These are phyloP conservation scores for Zalaria obscura DNA, from an alignment of 2,329 filamentous ascomycete genomes.

Conservation along the genomic window DNA sequence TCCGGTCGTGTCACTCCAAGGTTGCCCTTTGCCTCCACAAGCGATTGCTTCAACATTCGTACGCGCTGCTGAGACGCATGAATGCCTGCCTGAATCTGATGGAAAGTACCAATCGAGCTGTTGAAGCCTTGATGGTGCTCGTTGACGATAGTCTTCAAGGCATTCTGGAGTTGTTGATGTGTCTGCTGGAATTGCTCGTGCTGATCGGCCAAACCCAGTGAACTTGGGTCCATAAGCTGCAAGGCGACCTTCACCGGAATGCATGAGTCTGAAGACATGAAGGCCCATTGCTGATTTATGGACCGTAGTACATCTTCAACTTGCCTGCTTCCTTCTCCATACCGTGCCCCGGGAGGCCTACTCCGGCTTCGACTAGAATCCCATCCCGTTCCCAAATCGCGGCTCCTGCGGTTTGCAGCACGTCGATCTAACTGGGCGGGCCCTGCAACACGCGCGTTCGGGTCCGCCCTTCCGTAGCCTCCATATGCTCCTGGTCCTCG, in stretches of 20 bases:
- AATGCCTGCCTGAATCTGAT: conserved; percentile 94
- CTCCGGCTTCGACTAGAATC: conserved; percentile 18
- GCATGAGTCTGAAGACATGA: conserved; percentile 79
- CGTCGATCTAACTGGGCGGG: conserved; percentile 27
- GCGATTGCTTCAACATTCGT: conserved; percentile 66
- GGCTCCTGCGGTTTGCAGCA: conserved; percentile 25
- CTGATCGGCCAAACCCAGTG: conserved; percentile 78
- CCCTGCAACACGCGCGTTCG: conserved; percentile 10
- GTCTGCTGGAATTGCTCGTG: conserved; percentile 74
- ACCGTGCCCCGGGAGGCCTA: conserved; percentile 14
- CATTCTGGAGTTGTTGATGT: conserved; percentile 78
- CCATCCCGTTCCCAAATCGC: conserved; percentile 14
- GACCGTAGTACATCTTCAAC: conserved; percentile 50
- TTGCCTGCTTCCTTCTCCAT: conserved; percentile 25
- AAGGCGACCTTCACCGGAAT: conserved; percentile 90
- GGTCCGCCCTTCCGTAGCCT: conserved; percentile 13
- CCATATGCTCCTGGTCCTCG: conserved; percentile 26
- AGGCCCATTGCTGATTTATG: conserved; percentile 81
- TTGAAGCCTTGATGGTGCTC: conserved; percentile 99
- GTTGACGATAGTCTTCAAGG: conserved; percentile 88
- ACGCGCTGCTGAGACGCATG: conserved; percentile 78
- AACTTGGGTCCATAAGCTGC: conserved; percentile 86
- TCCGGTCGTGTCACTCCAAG: conserved; percentile 80
- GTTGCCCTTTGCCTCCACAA: conserved; percentile 65
- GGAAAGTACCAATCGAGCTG: conserved; percentile 95